Base-by-base conservation (phyloP, 2,329 filamentous ascomycete genomes). In the Penicillium sp. region DNA sequence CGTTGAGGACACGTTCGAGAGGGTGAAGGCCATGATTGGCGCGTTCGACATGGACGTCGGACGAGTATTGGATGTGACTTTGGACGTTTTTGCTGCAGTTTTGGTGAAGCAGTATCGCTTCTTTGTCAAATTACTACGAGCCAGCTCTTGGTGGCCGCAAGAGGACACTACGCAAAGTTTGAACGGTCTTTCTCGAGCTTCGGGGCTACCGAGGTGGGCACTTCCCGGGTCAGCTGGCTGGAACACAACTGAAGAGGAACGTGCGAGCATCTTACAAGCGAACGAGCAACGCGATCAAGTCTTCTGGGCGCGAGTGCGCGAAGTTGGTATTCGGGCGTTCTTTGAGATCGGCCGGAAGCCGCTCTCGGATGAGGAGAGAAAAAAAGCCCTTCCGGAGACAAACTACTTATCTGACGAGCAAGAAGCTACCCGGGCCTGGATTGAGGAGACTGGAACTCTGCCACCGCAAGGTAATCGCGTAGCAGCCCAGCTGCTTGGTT, bases 1-100 rank as follows among this genome's bases (percentile, higher is more conserved):
- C 33, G 88, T 91, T 2, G 83, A 87, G 58, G 85, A 90, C 60
- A 90, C 90, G 0, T 96, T 95, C 60, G 88, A 96, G 65, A 84
- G 85, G 54, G 85, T 98, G 53, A 96, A 95, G 69, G 91, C 88
- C 12, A 80, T 98, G 60, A 95, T 98, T 56, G 93, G 93, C 48
- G 93, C 93, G 6, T 98, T 98, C 63, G 91, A 98, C 68, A 78
- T 98, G 53, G 93, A 98, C 66, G 93, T 96, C 34, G 94, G 93
- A 42, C 82, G 94, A 62, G 91, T 94, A 4, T 78, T 98, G 9
- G 93, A 98, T 66, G 89, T 97, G 24, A 94, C 90, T 0, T 78
- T 98, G 13, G 93, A 98, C 64, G 90, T 97, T 29, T 95, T 95
- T 63, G 93, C 93, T 1, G 89, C 90, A 9, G 85, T 95, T 1